A percentile compares a stretch with the other conserved stretches of the same genome.
These are phyloP conservation scores for Pleurotus tuoliensis DNA, from an alignment of 768 basidiomycete species.

Conservation along the genomic window DNA sequence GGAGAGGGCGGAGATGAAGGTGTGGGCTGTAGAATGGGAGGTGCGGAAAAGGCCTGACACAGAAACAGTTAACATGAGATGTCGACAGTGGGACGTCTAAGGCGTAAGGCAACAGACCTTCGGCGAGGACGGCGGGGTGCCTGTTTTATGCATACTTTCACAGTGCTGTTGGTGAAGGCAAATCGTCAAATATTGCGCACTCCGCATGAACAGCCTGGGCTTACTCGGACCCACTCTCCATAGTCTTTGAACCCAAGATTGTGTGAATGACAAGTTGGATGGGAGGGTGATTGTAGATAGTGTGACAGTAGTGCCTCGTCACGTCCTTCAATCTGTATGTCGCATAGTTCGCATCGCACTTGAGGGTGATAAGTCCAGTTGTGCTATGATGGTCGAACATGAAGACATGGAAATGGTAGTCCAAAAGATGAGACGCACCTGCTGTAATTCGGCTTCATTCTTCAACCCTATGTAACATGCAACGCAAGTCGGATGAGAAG, in stretches of 20 bases:
- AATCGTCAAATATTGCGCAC: neutral
- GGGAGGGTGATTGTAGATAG: neutral
- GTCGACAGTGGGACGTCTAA: neutral
- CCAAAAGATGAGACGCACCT: neutral
- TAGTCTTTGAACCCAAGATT: constrained; percentile 3
- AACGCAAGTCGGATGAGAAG: neutral
- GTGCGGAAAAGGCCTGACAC: neutral
- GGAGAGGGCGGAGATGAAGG: no score
- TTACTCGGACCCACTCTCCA: neutral
- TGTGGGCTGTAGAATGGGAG: no score
- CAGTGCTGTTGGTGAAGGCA: neutral
- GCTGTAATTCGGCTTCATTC: neutral
- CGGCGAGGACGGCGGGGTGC: neutral
- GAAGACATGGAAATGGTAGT: neutral
- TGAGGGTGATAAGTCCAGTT: neutral
- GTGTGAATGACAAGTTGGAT: neutral
- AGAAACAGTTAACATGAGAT: neutral
- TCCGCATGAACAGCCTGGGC: neutral
- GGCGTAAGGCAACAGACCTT: neutral
- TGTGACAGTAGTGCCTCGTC: neutral
- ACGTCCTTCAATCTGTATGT: neutral
- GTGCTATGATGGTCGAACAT: neutral
- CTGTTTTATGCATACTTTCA: neutral
- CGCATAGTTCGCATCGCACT: neutral
- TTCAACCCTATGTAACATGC: neutral